Conservation (phyloP, 768 basidiomycete species). For the Pleurotus sapidus region DNA sequence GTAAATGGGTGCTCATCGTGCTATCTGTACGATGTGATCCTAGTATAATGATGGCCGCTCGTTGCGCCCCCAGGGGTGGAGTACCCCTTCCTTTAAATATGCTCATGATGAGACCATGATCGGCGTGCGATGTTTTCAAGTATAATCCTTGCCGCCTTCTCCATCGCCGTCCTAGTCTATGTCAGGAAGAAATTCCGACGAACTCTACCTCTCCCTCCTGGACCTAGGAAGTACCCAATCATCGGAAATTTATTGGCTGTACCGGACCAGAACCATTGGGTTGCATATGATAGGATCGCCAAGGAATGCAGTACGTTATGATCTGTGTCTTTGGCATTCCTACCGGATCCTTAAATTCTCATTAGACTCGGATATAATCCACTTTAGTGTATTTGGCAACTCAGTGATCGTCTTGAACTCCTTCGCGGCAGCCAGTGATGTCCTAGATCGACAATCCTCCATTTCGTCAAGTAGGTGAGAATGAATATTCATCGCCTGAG, state of each 20-base stretch:
- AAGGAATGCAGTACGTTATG: constrained; percentile 14
- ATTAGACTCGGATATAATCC: constrained; percentile 38
- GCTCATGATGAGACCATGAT: too few relatives aligned
- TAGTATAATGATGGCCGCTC: too few relatives aligned
- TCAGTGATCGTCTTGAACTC: constrained; percentile 50
- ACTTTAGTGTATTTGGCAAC: constrained; percentile 38
- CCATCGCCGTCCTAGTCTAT: too few relatives aligned
- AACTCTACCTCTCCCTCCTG: constrained; percentile 20
- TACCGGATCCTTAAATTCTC: neutral
- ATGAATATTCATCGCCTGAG: too few relatives aligned
- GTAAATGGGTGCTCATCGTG: too few relatives aligned
- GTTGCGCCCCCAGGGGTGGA: too few relatives aligned
- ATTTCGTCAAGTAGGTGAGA: constrained; percentile 42
- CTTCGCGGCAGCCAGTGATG: constrained; percentile 36
- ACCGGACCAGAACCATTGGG: constrained; percentile 15
- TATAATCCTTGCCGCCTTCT: too few relatives aligned
- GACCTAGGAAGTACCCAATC: constrained; percentile 20
- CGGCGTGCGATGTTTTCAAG: too few relatives aligned
- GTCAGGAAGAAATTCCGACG: neutral
- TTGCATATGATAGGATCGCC: constrained; percentile 18
- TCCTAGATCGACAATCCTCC: constrained; percentile 50
- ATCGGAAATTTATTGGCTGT: constrained; percentile 21
- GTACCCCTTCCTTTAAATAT: too few relatives aligned
- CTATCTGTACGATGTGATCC: too few relatives aligned
- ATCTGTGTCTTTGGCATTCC: neutral